Percentiles rank a stretch among this genome's conserved stretches.
Conservation (phyloP, 441 rosid genomes). For the Bocquillonia castaneifolia region DNA sequence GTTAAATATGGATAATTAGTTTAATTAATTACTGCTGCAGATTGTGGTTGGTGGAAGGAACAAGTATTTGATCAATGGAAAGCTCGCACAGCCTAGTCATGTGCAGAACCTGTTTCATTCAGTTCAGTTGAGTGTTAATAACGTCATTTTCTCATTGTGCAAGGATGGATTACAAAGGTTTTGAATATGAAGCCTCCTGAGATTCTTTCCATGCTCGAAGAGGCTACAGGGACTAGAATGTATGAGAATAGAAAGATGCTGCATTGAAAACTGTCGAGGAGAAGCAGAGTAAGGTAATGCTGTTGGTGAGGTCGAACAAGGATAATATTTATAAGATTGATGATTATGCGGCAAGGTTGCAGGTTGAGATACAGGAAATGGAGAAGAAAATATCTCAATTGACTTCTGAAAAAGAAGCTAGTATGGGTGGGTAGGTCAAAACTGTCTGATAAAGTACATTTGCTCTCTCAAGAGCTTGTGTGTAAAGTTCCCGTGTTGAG, state of each 20-base stretch:
- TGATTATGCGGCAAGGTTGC: conserved; percentile 37
- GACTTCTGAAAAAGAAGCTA: conserved; percentile 83
- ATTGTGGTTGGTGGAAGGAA: conserved; percentile 97
- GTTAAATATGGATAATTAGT: no score
- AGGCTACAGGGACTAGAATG: conserved; percentile 99
- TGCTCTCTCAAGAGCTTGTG: conserved; percentile 64
- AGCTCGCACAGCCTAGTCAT: conserved; percentile 94
- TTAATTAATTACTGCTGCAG: no score
- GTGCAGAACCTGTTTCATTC: conserved; percentile 98
- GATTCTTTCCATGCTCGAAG: conserved; percentile 98
- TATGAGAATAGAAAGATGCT: conserved; percentile 90
- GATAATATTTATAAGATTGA: conserved; percentile 55
- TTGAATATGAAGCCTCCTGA: conserved; percentile 97
- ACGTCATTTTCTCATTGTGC: conserved; percentile 99
- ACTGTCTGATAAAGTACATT: conserved; percentile 73
- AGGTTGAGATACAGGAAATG: conserved; percentile 50
- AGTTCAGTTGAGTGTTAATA: conserved; percentile 94
- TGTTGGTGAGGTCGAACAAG: conserved; percentile 59
- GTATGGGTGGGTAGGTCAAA: conserved; percentile 86
- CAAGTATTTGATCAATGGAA: conserved; percentile 93
- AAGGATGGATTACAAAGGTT: conserved; percentile 97
- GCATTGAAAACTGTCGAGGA: conserved; percentile 91
- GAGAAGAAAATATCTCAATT: conserved; percentile 55
- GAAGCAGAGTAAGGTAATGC: conserved; percentile 89
- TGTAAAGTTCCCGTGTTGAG: conserved; percentile 67